Conservation (phyloP, 2,329 filamentous ascomycete genomes). For the Fusarium hainanense region DNA sequence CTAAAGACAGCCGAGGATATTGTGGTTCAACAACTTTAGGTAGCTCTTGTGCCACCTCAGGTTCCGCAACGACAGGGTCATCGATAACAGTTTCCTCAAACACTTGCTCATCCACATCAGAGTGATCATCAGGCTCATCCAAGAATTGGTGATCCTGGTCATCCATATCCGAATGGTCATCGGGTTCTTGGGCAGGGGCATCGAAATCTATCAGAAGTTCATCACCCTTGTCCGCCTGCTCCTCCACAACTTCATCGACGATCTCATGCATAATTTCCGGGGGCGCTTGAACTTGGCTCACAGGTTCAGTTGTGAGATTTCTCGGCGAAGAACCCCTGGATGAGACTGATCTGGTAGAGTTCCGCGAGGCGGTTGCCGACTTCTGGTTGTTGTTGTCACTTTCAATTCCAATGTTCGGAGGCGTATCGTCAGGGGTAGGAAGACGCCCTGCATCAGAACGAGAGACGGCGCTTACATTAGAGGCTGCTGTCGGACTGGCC, state of each 20-base stretch:
- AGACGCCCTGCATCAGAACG: conserved; percentile 58
- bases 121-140: conserved; percentile 7
- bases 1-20: conserved; percentile 18
- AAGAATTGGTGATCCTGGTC: conserved; percentile 17
- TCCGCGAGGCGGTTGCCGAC: conserved; percentile 24
- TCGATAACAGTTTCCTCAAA: conserved; percentile 30
- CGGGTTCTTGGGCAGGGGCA: not conserved
- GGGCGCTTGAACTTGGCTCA: conserved; percentile 1
- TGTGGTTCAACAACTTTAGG: conserved; percentile 23
- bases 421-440: conserved; percentile 65
- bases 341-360: conserved; percentile 16
- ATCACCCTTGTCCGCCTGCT: not conserved
- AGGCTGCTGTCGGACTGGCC: conserved; percentile 30
- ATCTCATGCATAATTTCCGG: conserved; percentile 31
- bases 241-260: conserved; percentile 24
- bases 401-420: conserved; percentile 51
- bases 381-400: conserved; percentile 36
- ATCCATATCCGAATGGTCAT: conserved; percentile 17
- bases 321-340: conserved; percentile 10
- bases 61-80: conserved; percentile 23
- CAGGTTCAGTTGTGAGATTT: conserved; percentile 1
- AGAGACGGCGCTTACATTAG: conserved; percentile 49
- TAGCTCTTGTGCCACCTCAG: conserved; percentile 10
- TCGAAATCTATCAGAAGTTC: conserved; percentile 20
- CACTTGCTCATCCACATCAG: conserved; percentile 1